Evolutionary conservation across 2,329 filamentous ascomycete genomes (phyloP).

Genomic region (Botryotinia narcissicola): DNA sequence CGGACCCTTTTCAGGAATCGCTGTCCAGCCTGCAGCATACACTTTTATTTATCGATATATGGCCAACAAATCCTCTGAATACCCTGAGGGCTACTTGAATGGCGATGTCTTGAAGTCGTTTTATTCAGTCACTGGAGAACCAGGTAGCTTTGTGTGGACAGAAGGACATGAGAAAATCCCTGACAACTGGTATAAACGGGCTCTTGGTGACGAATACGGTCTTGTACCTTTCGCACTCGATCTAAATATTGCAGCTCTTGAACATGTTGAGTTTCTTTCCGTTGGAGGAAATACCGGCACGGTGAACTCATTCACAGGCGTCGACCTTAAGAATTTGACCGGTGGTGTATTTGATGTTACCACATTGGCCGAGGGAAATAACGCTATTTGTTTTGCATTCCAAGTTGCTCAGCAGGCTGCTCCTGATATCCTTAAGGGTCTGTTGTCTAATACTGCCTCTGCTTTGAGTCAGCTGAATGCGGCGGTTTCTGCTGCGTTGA

Average conservation of each 20-base stretch:
- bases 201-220: conserved; percentile 39
- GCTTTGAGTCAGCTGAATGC: conserved; percentile 34
- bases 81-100: conserved; percentile 37
- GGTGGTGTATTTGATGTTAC: conserved; percentile 46
- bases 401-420: conserved; percentile 42
- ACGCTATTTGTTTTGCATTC: conserved; percentile 46
- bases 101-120: conserved; percentile 29
- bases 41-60: conserved; percentile 37
- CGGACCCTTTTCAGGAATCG: conserved; percentile 50
- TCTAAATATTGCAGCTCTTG: conserved; percentile 39
- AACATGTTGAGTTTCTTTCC: conserved; percentile 45
- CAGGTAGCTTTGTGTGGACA: conserved; percentile 25
- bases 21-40: conserved; percentile 35
- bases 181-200: conserved; percentile 30
- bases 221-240: conserved; percentile 42
- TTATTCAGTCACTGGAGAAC: conserved; percentile 25
- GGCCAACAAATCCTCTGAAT: conserved; percentile 36
- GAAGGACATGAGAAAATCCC: conserved; percentile 28
- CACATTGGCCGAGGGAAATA: conserved; percentile 47
- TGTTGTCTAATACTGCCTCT: conserved; percentile 39
- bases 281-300: conserved; percentile 53
- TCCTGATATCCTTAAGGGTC: conserved; percentile 43
- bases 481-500: not conserved
- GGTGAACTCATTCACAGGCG: conserved; percentile 51
- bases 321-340: conserved; percentile 45